Evolutionary conservation across 176 grass and related monocot species (phyloP), one percentile per base, ranked within the genome.

Genomic region (Eragrostis nindensis): DNA sequence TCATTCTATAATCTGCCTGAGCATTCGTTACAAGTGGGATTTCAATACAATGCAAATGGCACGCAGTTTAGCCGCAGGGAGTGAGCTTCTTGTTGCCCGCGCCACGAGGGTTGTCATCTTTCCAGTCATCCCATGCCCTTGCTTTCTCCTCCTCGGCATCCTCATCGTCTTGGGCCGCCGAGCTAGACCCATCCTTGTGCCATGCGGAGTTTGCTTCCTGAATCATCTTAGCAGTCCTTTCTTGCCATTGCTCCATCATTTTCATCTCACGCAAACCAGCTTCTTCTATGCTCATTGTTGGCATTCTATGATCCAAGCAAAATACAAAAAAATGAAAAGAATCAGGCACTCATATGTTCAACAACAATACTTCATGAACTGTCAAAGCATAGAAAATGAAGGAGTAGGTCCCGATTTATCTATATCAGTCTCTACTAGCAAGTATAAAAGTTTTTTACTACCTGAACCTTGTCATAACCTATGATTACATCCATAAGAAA

Each of bases 61-160:
- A 32, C 30, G 12, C 1, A 5, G 22, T 47, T 83, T 82, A 98
- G 25, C 96, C 96, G 36, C 92, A 99, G 38, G 92, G 96, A 11
- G 96, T 95, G 79, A 95, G 90, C 74, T 95, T 99, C 92, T 95
- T 99, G 78, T 95, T 99, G 77, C 92, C 96, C 0, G 96, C 90
- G 2, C 96, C 92, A 15, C 90, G 92, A 53, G 90, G 96, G 53
- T 99, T 93, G 18, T 99, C 96, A 39, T 99, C 96, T 63, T 99
- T 95, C 92, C 96, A 91, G 62, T 99, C 96, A 79, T 95, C 96
- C 69, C 80, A 99, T 19, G 82, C 96, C 74, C 92, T 91, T 43
- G 92, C 92, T 83, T 88, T 99, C 68, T 82, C 90, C 66, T 93
- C 92, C 82, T 93, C 88, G 0, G 82, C 79, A 6, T 91, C 90